These are phyloP conservation scores for Ustilago tritici DNA, from an alignment of 1,284 basidiomycete genomes.

Conservation along the genomic window DNA sequence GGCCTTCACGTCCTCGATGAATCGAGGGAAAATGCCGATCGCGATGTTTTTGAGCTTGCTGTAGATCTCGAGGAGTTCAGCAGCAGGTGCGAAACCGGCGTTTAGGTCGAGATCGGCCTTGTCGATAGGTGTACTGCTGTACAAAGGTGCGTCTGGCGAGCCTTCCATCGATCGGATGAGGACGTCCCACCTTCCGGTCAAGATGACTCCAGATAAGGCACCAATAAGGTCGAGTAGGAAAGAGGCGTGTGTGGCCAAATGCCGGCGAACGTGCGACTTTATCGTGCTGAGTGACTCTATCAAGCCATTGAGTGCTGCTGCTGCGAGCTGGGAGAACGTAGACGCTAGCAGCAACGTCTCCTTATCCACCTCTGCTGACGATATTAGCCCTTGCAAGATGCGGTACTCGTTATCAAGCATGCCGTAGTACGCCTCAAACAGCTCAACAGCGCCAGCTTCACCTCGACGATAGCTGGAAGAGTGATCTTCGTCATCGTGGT, in stretches of 20 bases:
- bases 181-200: constrained; percentile 38
- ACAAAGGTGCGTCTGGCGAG: constrained; percentile 34
- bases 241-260: constrained; percentile 57
- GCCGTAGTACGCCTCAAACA: constrained; percentile 52
- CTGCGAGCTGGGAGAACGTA: constrained; percentile 47
- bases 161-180: constrained; percentile 49
- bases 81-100: constrained; percentile 34
- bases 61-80: constrained; percentile 40
- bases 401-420: constrained; percentile 60
- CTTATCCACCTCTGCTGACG: constrained; percentile 37
- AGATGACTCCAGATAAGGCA: constrained; percentile 34
- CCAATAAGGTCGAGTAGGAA: constrained; percentile 58
- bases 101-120: constrained; percentile 44
- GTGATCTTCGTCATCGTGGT: constrained; percentile 53
- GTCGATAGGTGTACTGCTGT: constrained; percentile 31
- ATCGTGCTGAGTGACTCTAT: constrained; percentile 45
- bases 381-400: constrained; percentile 44
- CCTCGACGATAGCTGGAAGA: constrained; percentile 40
- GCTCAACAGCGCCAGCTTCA: constrained; percentile 47
- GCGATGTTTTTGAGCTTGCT: constrained; percentile 56
- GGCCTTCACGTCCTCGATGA: constrained; percentile 65
- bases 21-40: constrained; percentile 62
- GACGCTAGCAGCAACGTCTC: constrained; percentile 42
- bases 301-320: constrained; percentile 32
- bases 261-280: constrained; percentile 51